Percentiles rank a stretch among this genome's conserved stretches.
phyloP scores from a whole-genome alignment of 257 asterid species.

The Coffea canephora region DNA sequence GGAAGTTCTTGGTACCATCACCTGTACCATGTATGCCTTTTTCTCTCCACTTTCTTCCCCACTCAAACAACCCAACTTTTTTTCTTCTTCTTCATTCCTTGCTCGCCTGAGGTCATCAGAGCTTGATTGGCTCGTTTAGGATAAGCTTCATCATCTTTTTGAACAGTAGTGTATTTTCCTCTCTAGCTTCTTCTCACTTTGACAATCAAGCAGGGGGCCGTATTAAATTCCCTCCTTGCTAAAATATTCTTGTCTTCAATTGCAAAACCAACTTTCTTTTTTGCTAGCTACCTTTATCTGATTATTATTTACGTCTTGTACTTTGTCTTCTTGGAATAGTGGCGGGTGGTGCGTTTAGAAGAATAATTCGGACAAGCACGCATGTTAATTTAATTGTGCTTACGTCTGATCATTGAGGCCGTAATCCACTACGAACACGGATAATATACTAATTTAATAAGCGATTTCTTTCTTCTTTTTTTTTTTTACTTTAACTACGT shows the following conservation, averaged over 20 bases:
- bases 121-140: slow-evolving; percentile 43
- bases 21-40: slow-evolving; percentile 26
- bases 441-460: slow-evolving; percentile 18
- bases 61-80: slow-evolving; percentile 30
- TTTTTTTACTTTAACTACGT: no score
- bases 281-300: slow-evolving; percentile 26
- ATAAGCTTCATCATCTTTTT: slow-evolving; percentile 38
- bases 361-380: slow-evolving; percentile 30
- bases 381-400: slow-evolving; percentile 32
- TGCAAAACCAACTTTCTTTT: slow-evolving; percentile 18
- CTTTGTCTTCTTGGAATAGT: slow-evolving; percentile 32
- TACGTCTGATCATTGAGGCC: slow-evolving; percentile 37
- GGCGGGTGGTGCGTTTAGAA: slow-evolving; percentile 30
- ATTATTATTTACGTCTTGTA: slow-evolving; percentile 25
- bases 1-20: slow-evolving; percentile 23
- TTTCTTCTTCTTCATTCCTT: neutral
- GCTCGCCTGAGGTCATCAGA: slow-evolving; percentile 29
- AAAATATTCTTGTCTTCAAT: slow-evolving; percentile 17
- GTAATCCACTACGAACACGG: slow-evolving; percentile 40
- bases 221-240: neutral
- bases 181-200: neutral
- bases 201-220: neutral
- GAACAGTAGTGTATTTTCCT: slow-evolving; percentile 6
- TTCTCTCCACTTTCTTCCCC: slow-evolving; percentile 52
- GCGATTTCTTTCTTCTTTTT: no score